These are phyloP conservation scores for Spizellomyces punctatus DNA, from an alignment of 192 early-diverging fungal species.

Conservation along the genomic window DNA sequence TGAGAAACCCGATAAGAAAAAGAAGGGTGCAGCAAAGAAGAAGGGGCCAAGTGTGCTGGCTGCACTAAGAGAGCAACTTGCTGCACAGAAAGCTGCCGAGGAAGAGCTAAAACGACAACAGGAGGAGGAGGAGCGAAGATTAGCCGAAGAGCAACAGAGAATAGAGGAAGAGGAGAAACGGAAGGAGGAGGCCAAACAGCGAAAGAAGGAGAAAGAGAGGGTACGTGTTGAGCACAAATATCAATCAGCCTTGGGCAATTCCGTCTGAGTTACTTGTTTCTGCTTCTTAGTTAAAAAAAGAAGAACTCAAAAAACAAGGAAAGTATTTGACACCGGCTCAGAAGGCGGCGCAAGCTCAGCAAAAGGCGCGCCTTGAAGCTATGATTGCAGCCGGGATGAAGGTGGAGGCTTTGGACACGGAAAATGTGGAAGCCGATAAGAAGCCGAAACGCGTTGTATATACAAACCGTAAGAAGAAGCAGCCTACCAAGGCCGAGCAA, in stretches of 20 bases:
- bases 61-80: constrained; percentile 28
- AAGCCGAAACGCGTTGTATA: constrained; percentile 76
- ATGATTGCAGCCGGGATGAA: constrained; percentile 79
- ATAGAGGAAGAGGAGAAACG: constrained; percentile 75
- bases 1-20: constrained; percentile 54
- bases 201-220: constrained; percentile 83
- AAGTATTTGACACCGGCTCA: constrained; percentile 94
- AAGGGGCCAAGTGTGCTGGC: constrained; percentile 59
- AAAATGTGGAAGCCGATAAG: constrained; percentile 35
- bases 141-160: constrained; percentile 66
- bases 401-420: constrained; percentile 62
- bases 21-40: constrained; percentile 60
- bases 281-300: constrained; percentile 67
- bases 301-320: constrained; percentile 88
- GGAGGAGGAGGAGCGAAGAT: constrained; percentile 61
- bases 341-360: constrained; percentile 76
- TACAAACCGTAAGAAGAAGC: constrained; percentile 65
- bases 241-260: constrained; percentile 7
- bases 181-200: constrained; percentile 74
- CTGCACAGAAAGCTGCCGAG: constrained; percentile 58
- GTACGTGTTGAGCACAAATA: constrained; percentile 33
- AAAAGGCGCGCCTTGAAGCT: constrained; percentile 70
- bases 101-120: constrained; percentile 64
- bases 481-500: constrained; percentile 28
- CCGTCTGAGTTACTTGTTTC: not conserved